phyloP scores from a whole-genome alignment of 306 rosid species.

The Inga laurina region DNA sequence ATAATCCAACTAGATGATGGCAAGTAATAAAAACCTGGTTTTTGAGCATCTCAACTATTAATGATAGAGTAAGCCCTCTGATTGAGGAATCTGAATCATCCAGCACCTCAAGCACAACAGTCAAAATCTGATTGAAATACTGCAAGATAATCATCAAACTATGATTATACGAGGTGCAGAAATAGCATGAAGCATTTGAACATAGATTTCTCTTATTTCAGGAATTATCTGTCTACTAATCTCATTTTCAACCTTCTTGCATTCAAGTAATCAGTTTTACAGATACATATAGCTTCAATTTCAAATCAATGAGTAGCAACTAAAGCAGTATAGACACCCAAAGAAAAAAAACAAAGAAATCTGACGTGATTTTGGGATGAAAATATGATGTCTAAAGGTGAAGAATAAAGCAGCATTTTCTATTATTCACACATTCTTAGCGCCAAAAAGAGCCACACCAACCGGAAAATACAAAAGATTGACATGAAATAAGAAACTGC shows the following conservation, averaged over 20 bases:
- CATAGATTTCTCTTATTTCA: slow-evolving; percentile 3
- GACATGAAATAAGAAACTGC: neutral
- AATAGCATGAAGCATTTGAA: slow-evolving; percentile 6
- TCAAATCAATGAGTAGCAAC: neutral
- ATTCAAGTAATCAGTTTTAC: neutral
- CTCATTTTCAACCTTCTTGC: slow-evolving; percentile 5
- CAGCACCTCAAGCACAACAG: slow-evolving; percentile 88
- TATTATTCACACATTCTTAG: neutral
- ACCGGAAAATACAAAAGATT: slow-evolving; percentile 9
- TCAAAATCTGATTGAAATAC: slow-evolving; percentile 99
- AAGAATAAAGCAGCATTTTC: neutral
- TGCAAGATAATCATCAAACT: slow-evolving; percentile 57
- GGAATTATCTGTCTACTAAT: slow-evolving; percentile 1
- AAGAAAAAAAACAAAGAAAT: neutral
- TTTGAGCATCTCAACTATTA: slow-evolving; percentile 84
- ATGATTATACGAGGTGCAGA: slow-evolving; percentile 26
- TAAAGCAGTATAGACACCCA: neutral
- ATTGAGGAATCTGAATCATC: slow-evolving; percentile 88
- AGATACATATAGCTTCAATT: neutral
- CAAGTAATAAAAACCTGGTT: slow-evolving; percentile 59
- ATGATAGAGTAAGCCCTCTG: slow-evolving; percentile 76
- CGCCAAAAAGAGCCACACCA: neutral
- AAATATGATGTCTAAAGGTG: neutral
- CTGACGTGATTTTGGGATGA: neutral
- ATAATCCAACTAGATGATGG: slow-evolving; percentile 29